phyloP scores from a whole-genome alignment of 495 filamentous ascomycete genomes.

The Neurospora sp. region DNA sequence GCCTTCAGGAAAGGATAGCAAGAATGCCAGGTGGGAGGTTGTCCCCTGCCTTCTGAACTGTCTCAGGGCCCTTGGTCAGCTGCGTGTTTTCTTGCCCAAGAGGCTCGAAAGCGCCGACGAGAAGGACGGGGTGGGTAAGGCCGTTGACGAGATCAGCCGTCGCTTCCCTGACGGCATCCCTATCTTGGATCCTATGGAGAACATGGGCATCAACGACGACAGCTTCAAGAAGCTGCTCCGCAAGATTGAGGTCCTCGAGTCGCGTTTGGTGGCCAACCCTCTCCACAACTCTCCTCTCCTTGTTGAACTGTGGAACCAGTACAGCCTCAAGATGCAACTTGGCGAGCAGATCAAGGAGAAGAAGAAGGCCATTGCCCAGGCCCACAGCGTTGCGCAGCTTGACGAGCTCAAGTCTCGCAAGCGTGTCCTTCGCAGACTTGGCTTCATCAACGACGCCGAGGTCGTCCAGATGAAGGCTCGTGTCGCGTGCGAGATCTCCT shows the following conservation, averaged over 20 bases:
- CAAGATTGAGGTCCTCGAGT: conserved; percentile 95
- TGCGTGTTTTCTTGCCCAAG: conserved; percentile 70
- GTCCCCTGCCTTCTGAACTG: conserved; percentile 80
- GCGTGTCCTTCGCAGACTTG: conserved; percentile 89
- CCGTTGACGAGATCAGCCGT: conserved; percentile 62
- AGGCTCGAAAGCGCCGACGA: conserved; percentile 54
- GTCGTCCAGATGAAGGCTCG: conserved; percentile 92
- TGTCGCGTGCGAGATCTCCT: conserved; percentile 90
- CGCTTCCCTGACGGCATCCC: conserved; percentile 92
- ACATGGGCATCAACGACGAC: conserved; percentile 87
- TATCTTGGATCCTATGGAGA: conserved; percentile 81
- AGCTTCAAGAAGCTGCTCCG: conserved; percentile 85
- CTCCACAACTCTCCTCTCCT: conserved; percentile 82
- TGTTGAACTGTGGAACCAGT: conserved; percentile 71
- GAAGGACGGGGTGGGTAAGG: conserved; percentile 49
- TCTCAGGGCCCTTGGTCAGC: conserved; percentile 63
- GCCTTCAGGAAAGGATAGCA: conserved; percentile 9
- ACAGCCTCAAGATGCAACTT: conserved; percentile 68
- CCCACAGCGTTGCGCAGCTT: conserved; percentile 76
- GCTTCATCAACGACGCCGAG: conserved; percentile 89
- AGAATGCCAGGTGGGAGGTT: conserved; percentile 57
- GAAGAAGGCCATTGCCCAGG: conserved; percentile 77
- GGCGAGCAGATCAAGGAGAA: conserved; percentile 67
- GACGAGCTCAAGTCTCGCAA: conserved; percentile 95
- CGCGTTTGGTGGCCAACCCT: conserved; percentile 77